Evolutionary conservation across 106 monocot species (phyloP).

Genomic region (Ottelia alismoides): DNA sequence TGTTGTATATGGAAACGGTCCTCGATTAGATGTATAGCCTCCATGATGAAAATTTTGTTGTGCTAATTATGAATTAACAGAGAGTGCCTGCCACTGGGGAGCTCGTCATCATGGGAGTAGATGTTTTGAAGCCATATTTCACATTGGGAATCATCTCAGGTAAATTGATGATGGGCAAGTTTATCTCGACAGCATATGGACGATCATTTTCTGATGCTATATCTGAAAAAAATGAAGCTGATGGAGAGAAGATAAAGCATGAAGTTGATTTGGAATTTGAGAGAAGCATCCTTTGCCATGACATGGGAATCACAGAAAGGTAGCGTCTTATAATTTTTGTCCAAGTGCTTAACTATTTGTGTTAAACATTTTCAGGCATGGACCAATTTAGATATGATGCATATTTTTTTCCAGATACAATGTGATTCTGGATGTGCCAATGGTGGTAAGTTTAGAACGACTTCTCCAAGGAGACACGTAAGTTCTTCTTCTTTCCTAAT

Average conservation of each 20-base stretch:
- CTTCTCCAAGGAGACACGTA: slow-evolving; percentile 2
- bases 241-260: slow-evolving; percentile 14
- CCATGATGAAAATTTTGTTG: too few relatives aligned
- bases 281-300: slow-evolving; percentile 7
- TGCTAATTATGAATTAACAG: neutral
- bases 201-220: neutral
- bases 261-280: slow-evolving; percentile 18
- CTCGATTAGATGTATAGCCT: too few relatives aligned
- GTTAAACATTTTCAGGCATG: neutral
- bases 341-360: too few relatives aligned
- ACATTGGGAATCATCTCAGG: slow-evolving; percentile 20
- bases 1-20: neutral
- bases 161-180: neutral
- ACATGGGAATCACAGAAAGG: slow-evolving; percentile 17
- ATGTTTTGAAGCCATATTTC: slow-evolving; percentile 3
- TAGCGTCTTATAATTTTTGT: neutral
- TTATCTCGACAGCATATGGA: neutral
- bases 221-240: slow-evolving; percentile 12
- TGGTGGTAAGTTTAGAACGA: slow-evolving; percentile 1
- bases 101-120: slow-evolving; percentile 9
- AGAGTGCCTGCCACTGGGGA: slow-evolving; percentile 14
- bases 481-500: too few relatives aligned
- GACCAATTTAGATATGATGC: neutral
- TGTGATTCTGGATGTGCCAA: slow-evolving; percentile 25
- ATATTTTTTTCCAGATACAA: too few relatives aligned